phyloP scores from a whole-genome alignment of 2,329 filamentous ascomycete species.

The Alternaria gansuensis region DNA sequence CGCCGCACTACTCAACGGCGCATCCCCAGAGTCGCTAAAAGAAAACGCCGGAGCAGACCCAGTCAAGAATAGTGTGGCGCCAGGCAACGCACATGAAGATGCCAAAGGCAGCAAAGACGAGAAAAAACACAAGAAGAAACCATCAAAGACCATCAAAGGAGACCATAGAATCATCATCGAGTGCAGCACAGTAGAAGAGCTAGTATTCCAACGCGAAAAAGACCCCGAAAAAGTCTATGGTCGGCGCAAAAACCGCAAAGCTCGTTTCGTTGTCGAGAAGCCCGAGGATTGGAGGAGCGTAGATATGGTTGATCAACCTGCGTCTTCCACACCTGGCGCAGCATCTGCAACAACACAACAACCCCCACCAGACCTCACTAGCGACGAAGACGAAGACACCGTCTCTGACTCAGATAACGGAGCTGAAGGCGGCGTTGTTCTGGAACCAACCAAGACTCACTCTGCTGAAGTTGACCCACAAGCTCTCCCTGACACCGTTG shows the following conservation, averaged over 20 bases:
- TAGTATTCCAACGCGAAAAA: slow-evolving; percentile 59
- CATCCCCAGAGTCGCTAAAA: slow-evolving; percentile 42
- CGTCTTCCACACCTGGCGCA: neutral
- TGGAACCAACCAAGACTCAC: slow-evolving; percentile 16
- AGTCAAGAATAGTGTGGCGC: neutral
- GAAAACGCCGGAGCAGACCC: slow-evolving; percentile 16
- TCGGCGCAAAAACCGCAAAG: slow-evolving; percentile 58
- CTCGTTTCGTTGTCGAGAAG: slow-evolving; percentile 51
- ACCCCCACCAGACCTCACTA: slow-evolving; percentile 9
- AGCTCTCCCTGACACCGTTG: slow-evolving; percentile 23
- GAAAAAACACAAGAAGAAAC: slow-evolving; percentile 42
- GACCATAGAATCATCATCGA: slow-evolving; percentile 61
- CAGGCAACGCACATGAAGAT: slow-evolving; percentile 4
- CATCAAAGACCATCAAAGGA: slow-evolving; percentile 55
- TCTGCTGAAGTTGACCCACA: neutral
- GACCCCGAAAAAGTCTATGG: slow-evolving; percentile 60
- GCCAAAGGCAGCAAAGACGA: slow-evolving; percentile 16
- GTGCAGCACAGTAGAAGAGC: slow-evolving; percentile 60
- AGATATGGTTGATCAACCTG: slow-evolving; percentile 55
- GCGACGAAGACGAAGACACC: slow-evolving; percentile 30
- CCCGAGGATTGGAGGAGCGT: slow-evolving; percentile 56
- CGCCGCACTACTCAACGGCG: slow-evolving; percentile 53
- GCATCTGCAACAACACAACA: slow-evolving; percentile 8
- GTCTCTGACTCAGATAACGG: slow-evolving; percentile 31
- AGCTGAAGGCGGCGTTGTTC: slow-evolving; percentile 27